These are phyloP conservation scores for Trichocladium antarcticum DNA, from an alignment of 495 filamentous ascomycete species.

Conservation along the genomic window DNA sequence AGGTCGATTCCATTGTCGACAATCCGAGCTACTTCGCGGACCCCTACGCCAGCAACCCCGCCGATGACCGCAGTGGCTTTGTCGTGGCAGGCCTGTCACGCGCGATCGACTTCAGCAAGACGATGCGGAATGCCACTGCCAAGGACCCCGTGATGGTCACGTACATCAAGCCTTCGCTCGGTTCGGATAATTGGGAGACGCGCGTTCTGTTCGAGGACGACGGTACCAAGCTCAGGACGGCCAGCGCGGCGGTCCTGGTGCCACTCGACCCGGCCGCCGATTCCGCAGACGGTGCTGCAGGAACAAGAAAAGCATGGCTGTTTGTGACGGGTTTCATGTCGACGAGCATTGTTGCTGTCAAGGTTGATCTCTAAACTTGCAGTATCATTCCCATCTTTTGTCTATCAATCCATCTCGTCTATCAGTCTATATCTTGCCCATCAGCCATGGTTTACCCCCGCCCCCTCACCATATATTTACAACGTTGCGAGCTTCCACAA, in stretches of 20 bases:
- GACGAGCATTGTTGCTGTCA: conserved; percentile 42
- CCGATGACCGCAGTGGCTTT: conserved; percentile 45
- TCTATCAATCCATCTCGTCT: too few relatives aligned
- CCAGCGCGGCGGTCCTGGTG: conserved; percentile 44
- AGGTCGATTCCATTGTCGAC: conserved; percentile 40
- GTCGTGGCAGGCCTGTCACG: conserved; percentile 41
- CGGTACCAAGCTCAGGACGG: conserved; percentile 39
- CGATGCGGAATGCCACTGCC: conserved; percentile 27
- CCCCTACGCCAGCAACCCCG: conserved; percentile 37
- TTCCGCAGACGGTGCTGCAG: conserved; percentile 19
- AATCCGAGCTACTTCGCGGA: conserved; percentile 47
- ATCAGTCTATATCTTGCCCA: too few relatives aligned
- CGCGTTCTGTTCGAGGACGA: conserved; percentile 49
- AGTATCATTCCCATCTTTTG: too few relatives aligned
- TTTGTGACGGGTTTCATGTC: conserved; percentile 49
- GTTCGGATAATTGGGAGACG: conserved; percentile 27
- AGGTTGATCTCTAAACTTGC: conserved; percentile 40
- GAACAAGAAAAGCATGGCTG: conserved; percentile 41
- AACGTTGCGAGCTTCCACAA: conserved; percentile 33
- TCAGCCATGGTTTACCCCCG: too few relatives aligned
- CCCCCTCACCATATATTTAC: too few relatives aligned
- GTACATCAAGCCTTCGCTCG: conserved; percentile 26
- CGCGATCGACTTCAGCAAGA: conserved; percentile 26
- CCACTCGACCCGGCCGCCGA: conserved; percentile 34
- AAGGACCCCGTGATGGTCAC: conserved; percentile 40